Evolutionary conservation across 129 eudicot genomes (phyloP).

Genomic region (Saussurea involucrata): DNA sequence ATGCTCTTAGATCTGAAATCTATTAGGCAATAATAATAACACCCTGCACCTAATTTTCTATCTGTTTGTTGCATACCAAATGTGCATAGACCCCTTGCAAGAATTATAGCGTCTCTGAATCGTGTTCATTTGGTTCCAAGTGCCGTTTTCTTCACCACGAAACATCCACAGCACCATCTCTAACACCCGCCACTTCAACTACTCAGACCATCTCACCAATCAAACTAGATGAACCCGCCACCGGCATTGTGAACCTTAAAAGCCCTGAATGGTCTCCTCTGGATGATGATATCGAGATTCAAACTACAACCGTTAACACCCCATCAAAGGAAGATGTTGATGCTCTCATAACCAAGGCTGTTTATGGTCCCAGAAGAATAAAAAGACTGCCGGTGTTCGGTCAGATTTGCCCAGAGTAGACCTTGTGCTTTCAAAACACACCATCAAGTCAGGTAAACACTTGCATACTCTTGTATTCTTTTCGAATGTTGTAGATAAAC

Average conservation of each 20-base stretch:
- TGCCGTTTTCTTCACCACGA: conserved; percentile 24
- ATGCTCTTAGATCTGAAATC: not conserved
- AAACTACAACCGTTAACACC: not conserved
- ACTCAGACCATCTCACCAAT: conserved; percentile 7
- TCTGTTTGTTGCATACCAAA: not conserved
- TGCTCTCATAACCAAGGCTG: conserved; percentile 16
- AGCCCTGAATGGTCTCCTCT: conserved; percentile 29
- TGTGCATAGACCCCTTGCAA: conserved; percentile 30
- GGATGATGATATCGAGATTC: conserved; percentile 27
- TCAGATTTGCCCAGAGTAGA: conserved; percentile 27
- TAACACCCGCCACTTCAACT: conserved; percentile 4
- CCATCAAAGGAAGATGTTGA: conserved; percentile 23
- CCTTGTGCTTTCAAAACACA: not conserved
- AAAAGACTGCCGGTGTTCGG: conserved; percentile 31
- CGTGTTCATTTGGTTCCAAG: conserved; percentile 23
- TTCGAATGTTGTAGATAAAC: conserved; percentile 17
- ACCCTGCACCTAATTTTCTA: not conserved
- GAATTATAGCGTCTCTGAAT: conserved; percentile 18
- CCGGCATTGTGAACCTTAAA: conserved; percentile 20
- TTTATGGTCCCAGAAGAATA: conserved; percentile 15
- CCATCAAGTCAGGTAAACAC: conserved; percentile 6
- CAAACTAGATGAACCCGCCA: conserved; percentile 17
- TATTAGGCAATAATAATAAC: not conserved
- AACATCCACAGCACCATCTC: conserved; percentile 10
- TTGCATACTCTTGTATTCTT: conserved; percentile 19